Conservation (phyloP, 1,284 basidiomycete genomes). For the Ceratobasidium theobromae region DNA sequence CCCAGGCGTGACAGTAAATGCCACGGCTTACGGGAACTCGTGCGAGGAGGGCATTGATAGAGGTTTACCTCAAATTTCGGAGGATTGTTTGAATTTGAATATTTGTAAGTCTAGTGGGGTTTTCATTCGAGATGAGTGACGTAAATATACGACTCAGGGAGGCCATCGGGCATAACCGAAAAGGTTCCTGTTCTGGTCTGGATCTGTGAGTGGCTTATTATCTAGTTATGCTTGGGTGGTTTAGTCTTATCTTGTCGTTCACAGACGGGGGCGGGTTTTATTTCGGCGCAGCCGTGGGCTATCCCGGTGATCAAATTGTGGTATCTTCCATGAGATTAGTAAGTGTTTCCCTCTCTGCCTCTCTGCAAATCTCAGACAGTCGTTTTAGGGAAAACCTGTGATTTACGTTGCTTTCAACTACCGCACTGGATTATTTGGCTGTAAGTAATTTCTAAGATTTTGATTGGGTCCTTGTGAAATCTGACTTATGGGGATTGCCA, state of each 20-base stretch:
- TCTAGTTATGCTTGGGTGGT: background rate
- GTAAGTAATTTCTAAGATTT: conserved; percentile 30
- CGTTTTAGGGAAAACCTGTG: conserved; percentile 41
- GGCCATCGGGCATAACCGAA: background rate
- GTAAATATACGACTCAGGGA: conserved; percentile 25
- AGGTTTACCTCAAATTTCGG: conserved; percentile 37
- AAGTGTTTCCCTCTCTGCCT: conserved; percentile 6
- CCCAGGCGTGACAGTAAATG: conserved; percentile 23
- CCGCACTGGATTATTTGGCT: conserved; percentile 50
- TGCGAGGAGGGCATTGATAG: conserved; percentile 8
- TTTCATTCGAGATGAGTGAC: conserved; percentile 24
- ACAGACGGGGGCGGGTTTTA: conserved; percentile 44
- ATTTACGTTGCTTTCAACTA: conserved; percentile 49
- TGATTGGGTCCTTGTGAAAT: background rate
- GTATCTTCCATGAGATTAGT: conserved; percentile 6
- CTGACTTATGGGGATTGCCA: conserved; percentile 8
- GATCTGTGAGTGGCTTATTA: conserved; percentile 35
- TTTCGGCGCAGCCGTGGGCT: conserved; percentile 11
- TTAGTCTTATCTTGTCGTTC: background rate
- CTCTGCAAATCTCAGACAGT: conserved; percentile 1
- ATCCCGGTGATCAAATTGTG: conserved; percentile 5
- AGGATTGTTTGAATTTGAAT: conserved; percentile 48
- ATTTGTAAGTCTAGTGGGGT: conserved; percentile 39
- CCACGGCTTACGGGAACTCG: conserved; percentile 8
- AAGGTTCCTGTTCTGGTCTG: conserved; percentile 45